Evolutionary conservation across 208 protist genomes (phyloP).

Genomic region (Endotrypanum monterogeii): DNA sequence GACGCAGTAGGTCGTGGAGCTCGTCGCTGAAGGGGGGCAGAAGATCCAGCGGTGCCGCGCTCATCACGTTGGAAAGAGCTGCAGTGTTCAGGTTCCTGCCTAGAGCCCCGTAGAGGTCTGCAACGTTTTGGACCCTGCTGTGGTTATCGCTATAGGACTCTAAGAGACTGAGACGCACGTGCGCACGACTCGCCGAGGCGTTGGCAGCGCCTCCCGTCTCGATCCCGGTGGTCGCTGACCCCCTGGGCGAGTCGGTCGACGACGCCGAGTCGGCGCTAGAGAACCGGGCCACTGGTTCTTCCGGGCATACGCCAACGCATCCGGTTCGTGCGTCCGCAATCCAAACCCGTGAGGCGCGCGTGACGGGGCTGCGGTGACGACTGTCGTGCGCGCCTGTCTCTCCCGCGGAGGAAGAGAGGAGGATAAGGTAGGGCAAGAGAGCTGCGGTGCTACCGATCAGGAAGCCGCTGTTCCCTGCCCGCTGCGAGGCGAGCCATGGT

Average conservation of each 20-base stretch:
- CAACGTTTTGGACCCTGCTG: not conserved
- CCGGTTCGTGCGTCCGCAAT: constrained; percentile 75
- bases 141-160: constrained; percentile 5
- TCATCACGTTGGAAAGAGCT: constrained; percentile 23
- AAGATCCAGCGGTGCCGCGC: constrained; percentile 21
- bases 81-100: constrained; percentile 8
- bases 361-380: not conserved
- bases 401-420: constrained; percentile 17
- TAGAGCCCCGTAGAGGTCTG: constrained; percentile 14
- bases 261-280: not conserved
- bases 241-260: not conserved
- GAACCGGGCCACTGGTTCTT: constrained; percentile 31
- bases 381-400: not conserved
- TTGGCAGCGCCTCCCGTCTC: not conserved
- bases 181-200: constrained; percentile 11
- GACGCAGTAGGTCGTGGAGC: constrained; percentile 16
- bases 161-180: constrained; percentile 12
- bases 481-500: constrained; percentile 6
- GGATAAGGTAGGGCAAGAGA: constrained; percentile 57
- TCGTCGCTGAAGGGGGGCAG: constrained; percentile 30
- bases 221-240: not conserved
- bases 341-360: constrained; percentile 42
- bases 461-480: constrained; percentile 36
- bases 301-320: constrained; percentile 42
- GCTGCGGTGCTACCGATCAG: constrained; percentile 64